Conservation (phyloP, 1,284 basidiomycete genomes). For the Chalciporus piperatoides region DNA sequence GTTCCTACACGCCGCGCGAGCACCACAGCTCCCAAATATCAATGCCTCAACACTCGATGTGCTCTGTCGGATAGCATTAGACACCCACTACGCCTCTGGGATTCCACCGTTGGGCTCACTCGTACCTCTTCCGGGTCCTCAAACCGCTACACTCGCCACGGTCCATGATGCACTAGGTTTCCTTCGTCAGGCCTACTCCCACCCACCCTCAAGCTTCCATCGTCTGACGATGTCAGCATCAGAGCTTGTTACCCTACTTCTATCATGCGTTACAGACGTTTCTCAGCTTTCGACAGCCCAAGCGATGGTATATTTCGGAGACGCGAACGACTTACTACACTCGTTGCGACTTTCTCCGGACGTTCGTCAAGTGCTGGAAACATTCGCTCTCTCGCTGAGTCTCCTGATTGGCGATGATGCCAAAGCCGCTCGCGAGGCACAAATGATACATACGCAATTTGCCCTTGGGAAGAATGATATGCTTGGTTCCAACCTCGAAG, state of each 20-base stretch:
- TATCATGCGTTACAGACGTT: slow-evolving; percentile 56
- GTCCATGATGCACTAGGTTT: slow-evolving; percentile 60
- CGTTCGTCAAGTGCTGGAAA: slow-evolving; percentile 55
- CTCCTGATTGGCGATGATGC: slow-evolving; percentile 62
- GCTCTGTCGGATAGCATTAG: slow-evolving; percentile 61
- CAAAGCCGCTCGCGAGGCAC: slow-evolving; percentile 61
- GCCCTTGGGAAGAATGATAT: slow-evolving; percentile 55
- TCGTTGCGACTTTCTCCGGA: slow-evolving; percentile 46
- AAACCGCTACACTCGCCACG: slow-evolving; percentile 46
- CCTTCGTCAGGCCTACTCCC: slow-evolving; percentile 51
- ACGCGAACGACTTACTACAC: slow-evolving; percentile 54
- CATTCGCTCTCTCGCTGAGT: slow-evolving; percentile 55
- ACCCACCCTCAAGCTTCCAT: slow-evolving; percentile 60
- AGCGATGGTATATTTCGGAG: slow-evolving; percentile 50
- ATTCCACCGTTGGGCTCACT: slow-evolving; percentile 50
- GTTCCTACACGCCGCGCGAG: slow-evolving; percentile 43
- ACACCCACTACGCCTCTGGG: slow-evolving; percentile 58
- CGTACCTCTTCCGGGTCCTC: slow-evolving; percentile 45
- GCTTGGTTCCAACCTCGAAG: slow-evolving; percentile 53
- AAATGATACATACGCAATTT: slow-evolving; percentile 65
- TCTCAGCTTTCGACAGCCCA: slow-evolving; percentile 57
- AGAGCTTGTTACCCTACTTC: slow-evolving; percentile 56
- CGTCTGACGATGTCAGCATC: slow-evolving; percentile 56
- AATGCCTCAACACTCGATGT: slow-evolving; percentile 61
- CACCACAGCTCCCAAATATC: slow-evolving; percentile 45